Evolutionary conservation across 2,329 filamentous ascomycete genomes (phyloP), one percentile per base, ranked within the genome.

Genomic region (Microcyclosporella mali): DNA sequence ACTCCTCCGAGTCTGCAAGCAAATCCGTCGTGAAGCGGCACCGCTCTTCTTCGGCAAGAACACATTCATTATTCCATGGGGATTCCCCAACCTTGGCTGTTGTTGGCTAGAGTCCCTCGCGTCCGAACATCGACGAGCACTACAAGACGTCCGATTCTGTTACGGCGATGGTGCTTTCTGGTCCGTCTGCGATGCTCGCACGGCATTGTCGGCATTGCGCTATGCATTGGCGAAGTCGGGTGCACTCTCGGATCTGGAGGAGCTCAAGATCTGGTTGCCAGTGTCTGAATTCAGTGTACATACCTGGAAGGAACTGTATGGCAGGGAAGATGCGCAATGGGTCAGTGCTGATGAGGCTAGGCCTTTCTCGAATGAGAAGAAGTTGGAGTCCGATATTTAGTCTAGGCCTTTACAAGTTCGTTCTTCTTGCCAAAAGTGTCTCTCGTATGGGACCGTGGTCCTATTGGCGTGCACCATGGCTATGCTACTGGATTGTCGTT

Each of bases 111-210:
- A 52, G 12, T 44, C 38, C 17, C 41, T 47, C 4, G 31, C 46
- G 3, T 25, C 47, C 10, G 4, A 41, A n/a, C 36, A 49, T 18
- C 35, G 49, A 10, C 30, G 33, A 10, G n/a, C 41, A 7, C 37
- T 49, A n/a, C 38, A 43, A 8, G 46, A 51, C 28, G 49, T 51
- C 10, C 19, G 49, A 11, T 49, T 51, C 43, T 49, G 46, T 28
- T 51, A 47, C 19, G 49, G 46, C 11, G 49, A 51, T 19, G 49
- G 49, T 9, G 49, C 49, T 9, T 51, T 49, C 43, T 49, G 46
- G 43, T 47, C 46, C 1, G 31, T 43, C 1, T 47, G 47, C 18
- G 46, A 51, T 39, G 46, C 49, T 4, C 46, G 39, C 16, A 40
- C 36, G 3, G 46, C 49, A 4, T 28, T 49, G 2, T 38, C 36